Conservation (phyloP, 1,284 basidiomycete species). For the Sutorius eximius region DNA sequence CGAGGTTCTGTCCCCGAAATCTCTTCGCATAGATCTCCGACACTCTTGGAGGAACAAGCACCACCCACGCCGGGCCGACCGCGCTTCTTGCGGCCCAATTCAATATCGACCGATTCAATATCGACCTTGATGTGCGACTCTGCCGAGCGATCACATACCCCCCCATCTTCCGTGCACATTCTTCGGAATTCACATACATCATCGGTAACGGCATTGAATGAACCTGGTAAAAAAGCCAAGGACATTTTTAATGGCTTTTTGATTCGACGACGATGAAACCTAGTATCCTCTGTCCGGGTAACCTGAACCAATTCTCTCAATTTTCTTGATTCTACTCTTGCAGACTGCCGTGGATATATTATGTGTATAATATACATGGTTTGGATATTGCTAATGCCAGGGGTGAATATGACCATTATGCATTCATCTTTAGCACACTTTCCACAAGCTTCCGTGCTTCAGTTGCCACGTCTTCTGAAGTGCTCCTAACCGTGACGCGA, state of each 20-base stretch:
- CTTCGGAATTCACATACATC: constrained; percentile 6
- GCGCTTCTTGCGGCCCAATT: constrained; percentile 33
- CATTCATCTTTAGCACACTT: constrained; percentile 46
- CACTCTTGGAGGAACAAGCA: constrained; percentile 21
- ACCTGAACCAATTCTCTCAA: background rate
- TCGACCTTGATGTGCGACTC: constrained; percentile 23
- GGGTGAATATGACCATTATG: constrained; percentile 6
- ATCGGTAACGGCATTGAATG: constrained; percentile 13
- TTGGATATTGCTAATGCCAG: constrained; percentile 14
- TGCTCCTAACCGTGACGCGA: constrained; percentile 91
- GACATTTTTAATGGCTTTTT: constrained; percentile 32
- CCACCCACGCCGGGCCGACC: constrained; percentile 17
- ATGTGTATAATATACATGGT: constrained; percentile 26
- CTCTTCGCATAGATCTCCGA: constrained; percentile 9
- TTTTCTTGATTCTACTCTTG: constrained; percentile 1
- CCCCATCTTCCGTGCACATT: constrained; percentile 4
- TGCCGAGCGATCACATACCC: constrained; percentile 10
- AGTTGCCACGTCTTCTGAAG: constrained; percentile 87
- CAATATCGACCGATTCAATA: constrained; percentile 33
- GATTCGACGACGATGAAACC: constrained; percentile 28
- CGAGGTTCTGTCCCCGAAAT: constrained; percentile 35
- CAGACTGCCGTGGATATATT: constrained; percentile 24
- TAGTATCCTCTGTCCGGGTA: background rate
- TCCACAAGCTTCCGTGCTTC: constrained; percentile 76
- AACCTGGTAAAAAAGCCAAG: constrained; percentile 31